A percentile compares a stretch with the other conserved stretches of the same genome.
phyloP scores from a whole-genome alignment of 306 rosid genomes.

The Rosa lucieae region DNA sequence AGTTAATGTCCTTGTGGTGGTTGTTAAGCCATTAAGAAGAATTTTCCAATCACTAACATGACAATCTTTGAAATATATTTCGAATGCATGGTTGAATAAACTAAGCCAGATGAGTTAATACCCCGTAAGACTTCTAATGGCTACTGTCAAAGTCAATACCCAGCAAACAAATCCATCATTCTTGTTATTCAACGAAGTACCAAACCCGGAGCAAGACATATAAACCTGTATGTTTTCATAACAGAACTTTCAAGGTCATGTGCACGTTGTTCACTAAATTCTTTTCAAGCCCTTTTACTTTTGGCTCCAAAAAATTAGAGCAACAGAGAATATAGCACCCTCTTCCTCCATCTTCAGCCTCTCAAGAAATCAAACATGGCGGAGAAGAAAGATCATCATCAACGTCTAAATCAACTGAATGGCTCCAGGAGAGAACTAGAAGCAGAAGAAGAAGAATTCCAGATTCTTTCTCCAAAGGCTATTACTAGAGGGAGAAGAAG shows the following conservation, averaged over 20 bases:
- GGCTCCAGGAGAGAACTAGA: conserved; percentile 2
- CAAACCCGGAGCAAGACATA: background rate
- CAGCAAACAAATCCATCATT: background rate
- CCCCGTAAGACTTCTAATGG: background rate
- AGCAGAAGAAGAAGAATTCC: background rate
- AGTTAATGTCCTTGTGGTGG: background rate
- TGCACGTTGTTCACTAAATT: background rate
- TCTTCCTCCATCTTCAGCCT: background rate
- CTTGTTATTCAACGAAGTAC: background rate
- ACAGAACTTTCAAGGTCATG: conserved; percentile 7
- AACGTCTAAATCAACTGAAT: background rate
- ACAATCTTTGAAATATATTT: background rate
- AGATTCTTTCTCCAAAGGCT: background rate
- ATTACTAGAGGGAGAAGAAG: conserved; percentile 13
- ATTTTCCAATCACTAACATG: background rate
- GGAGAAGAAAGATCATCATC: background rate
- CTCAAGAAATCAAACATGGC: conserved; percentile 14
- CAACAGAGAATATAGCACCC: background rate
- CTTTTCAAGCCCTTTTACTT: background rate
- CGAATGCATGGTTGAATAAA: background rate
- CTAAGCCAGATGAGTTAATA: background rate
- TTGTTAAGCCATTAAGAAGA: no score
- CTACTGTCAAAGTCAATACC: background rate
- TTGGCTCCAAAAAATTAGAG: background rate
- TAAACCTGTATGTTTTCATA: background rate